Evolutionary conservation across 768 basidiomycete genomes (phyloP).

Genomic region (Suillus brevipes): DNA sequence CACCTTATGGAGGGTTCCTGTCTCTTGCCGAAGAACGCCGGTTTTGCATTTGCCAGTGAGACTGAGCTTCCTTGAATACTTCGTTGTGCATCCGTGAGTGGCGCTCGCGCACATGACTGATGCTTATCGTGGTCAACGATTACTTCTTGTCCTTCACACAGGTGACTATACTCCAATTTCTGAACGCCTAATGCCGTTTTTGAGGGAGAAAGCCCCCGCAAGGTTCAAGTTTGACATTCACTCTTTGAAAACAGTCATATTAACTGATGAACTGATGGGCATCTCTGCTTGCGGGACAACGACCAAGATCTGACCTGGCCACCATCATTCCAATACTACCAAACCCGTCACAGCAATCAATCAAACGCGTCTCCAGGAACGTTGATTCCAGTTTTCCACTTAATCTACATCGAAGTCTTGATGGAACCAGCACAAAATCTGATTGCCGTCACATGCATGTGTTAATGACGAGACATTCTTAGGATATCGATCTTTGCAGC

Average conservation of each 20-base stretch:
- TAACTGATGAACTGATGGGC: background rate
- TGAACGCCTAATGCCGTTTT: background rate
- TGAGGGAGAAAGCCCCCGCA: background rate
- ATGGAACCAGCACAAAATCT: background rate
- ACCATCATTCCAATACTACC: background rate
- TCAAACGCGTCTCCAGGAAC: background rate
- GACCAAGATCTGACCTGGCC: background rate
- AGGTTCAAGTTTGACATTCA: background rate
- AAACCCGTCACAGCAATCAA: background rate
- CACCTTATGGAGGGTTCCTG: background rate
- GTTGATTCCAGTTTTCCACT: background rate
- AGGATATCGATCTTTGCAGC: background rate
- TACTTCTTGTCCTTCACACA: background rate
- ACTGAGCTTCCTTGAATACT: no score
- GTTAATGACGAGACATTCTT: background rate
- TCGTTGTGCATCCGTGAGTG: background rate
- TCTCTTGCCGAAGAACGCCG: background rate
- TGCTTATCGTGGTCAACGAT: no score
- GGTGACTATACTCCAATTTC: background rate
- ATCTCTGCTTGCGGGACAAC: background rate
- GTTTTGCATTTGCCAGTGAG: background rate
- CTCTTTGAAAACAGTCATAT: background rate
- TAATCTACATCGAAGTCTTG: background rate
- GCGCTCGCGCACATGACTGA: no score
- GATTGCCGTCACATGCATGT: background rate